These are phyloP conservation scores for Fusarium sp. DNA, from an alignment of 2,329 filamentous ascomycete genomes.

Conservation along the genomic window DNA sequence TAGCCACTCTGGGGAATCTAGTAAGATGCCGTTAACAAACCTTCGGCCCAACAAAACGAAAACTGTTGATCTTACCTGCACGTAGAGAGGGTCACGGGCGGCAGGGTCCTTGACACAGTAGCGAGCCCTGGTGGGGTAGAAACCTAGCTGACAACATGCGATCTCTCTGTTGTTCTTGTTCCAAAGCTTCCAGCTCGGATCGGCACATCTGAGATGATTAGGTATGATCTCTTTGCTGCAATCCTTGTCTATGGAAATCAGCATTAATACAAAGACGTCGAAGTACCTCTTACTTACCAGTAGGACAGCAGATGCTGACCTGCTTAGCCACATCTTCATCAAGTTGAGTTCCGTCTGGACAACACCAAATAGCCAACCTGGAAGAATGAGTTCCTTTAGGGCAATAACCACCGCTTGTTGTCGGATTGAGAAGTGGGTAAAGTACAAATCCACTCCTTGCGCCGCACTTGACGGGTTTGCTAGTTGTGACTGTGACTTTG, in stretches of 20 bases:
- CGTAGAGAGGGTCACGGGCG: background rate
- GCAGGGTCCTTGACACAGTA: slow-evolving; percentile 14
- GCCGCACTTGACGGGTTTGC: background rate
- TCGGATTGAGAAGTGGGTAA: slow-evolving; percentile 6
- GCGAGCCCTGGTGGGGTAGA: slow-evolving; percentile 17
- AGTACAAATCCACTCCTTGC: slow-evolving; percentile 30
- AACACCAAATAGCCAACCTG: slow-evolving; percentile 17
- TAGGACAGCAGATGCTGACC: slow-evolving; percentile 34
- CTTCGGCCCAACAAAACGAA: background rate
- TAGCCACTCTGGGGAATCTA: background rate
- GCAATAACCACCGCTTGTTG: slow-evolving; percentile 14
- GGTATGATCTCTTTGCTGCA: slow-evolving; percentile 22
- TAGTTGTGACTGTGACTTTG: slow-evolving; percentile 4
- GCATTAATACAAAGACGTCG: background rate
- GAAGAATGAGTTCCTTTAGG: slow-evolving; percentile 21
- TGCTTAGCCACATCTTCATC: slow-evolving; percentile 3
- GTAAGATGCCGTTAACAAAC: background rate
- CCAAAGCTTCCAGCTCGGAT: slow-evolving; percentile 28
- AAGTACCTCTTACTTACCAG: slow-evolving; percentile 4
- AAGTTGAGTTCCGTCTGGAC: slow-evolving; percentile 29
- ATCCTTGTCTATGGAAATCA: slow-evolving; percentile 17
- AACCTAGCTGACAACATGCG: slow-evolving; percentile 30
- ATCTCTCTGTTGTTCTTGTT: slow-evolving; percentile 18
- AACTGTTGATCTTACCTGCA: background rate
- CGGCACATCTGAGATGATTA: slow-evolving; percentile 20